A percentile compares a stretch with the other conserved stretches of the same genome.
These are phyloP conservation scores for Grigorovia humatica DNA, from an alignment of 805 yeast genomes.

Conservation along the genomic window DNA sequence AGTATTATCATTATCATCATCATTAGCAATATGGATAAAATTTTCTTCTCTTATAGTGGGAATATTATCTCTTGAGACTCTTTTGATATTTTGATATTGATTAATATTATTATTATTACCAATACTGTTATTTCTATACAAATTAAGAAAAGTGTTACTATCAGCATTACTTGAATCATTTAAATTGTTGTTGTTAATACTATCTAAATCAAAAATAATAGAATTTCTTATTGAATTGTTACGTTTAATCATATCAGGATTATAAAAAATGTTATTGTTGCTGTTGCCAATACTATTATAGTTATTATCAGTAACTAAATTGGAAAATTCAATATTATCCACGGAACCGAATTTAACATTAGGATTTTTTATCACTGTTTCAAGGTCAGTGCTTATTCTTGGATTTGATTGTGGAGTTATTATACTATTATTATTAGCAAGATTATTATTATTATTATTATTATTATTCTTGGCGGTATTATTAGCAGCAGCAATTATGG, in stretches of 20 bases:
- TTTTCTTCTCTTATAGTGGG: not conserved
- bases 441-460: not conserved
- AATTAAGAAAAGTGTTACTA: not conserved
- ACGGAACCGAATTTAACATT: not conserved
- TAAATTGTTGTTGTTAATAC: not conserved
- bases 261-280: not conserved
- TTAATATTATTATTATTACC: too few relatives aligned
- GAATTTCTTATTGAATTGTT: not conserved
- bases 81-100: not conserved
- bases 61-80: not conserved
- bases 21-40: not conserved
- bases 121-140: too few relatives aligned
- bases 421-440: not conserved
- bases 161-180: not conserved
- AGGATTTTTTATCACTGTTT: not conserved
- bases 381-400: not conserved
- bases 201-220: not conserved
- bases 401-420: not conserved
- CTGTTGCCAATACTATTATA: conserved; percentile 4
- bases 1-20: not conserved
- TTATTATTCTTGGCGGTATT: not conserved
- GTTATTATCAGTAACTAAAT: not conserved
- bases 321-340: not conserved
- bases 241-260: not conserved
- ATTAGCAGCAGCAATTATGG: not conserved